Percentiles rank a stretch among this genome's conserved stretches.
These are phyloP conservation scores for Hypoxylon sp. DNA, from an alignment of 2,329 filamentous ascomycete genomes.

Conservation along the genomic window DNA sequence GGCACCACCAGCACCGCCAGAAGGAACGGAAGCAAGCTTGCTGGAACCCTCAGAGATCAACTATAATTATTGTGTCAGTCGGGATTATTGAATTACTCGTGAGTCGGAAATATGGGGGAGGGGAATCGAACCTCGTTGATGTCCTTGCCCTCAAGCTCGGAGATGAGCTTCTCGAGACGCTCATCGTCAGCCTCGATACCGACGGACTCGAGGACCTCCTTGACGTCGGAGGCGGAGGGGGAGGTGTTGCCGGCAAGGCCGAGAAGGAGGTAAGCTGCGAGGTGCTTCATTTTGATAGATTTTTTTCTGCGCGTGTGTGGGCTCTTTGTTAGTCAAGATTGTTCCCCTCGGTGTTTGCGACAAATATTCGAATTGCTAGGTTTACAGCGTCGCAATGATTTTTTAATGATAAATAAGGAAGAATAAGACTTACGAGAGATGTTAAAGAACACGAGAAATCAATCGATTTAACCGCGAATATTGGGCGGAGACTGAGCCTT, in stretches of 20 bases:
- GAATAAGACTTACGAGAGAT: constrained; percentile 49
- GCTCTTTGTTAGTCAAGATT: constrained; percentile 31
- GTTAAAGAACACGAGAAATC: constrained; percentile 84
- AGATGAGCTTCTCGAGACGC: constrained; percentile 85
- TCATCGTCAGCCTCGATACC: constrained; percentile 93
- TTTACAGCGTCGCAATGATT: constrained; percentile 1
- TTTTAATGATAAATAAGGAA: constrained; percentile 17
- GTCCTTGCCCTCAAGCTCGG: constrained; percentile 91
- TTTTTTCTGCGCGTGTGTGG: constrained; percentile 36
- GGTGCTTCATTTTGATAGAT: constrained; percentile 93
- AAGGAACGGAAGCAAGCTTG: constrained; percentile 98
- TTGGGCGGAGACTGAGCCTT: constrained; percentile 99
- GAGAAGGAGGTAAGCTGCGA: constrained; percentile 99
- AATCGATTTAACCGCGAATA: constrained; percentile 99
- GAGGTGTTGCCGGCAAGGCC: constrained; percentile 89
- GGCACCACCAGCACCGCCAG: constrained; percentile 82
- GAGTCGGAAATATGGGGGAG: neutral
- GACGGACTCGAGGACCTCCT: constrained; percentile 87
- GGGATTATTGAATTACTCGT: neutral
- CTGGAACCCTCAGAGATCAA: constrained; percentile 87
- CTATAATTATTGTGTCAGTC: constrained; percentile 57
- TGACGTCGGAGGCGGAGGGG: constrained; percentile 87
- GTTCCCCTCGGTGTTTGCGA: constrained; percentile 12
- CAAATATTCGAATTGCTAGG: constrained; percentile 1
- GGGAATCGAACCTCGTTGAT: constrained; percentile 80